Evolutionary conservation across 1,284 basidiomycete species (phyloP).

Genomic region (Tilletia setariae): DNA sequence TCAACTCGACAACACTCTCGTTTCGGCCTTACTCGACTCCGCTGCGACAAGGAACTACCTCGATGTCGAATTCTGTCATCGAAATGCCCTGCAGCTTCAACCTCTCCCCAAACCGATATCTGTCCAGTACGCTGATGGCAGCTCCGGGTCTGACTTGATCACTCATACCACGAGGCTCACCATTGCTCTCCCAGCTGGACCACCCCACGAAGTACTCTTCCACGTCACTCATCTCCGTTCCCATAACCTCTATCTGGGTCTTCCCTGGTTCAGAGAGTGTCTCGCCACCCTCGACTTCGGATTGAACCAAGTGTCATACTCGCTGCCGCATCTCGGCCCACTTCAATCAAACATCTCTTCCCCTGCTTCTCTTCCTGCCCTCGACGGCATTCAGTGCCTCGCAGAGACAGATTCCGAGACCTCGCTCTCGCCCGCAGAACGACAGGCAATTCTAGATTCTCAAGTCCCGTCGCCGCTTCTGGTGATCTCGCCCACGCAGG

Average conservation of each 20-base stretch:
- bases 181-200: background rate
- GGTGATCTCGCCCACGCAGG: no score
- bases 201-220: background rate
- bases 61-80: background rate
- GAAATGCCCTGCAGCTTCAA: background rate
- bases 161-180: background rate
- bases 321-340: background rate
- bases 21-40: background rate
- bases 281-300: slow-evolving; percentile 1
- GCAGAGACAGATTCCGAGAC: no score
- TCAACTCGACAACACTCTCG: background rate
- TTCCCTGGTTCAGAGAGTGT: background rate
- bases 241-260: slow-evolving; percentile 2
- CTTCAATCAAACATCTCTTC: no score
- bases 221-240: slow-evolving; percentile 5
- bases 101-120: background rate
- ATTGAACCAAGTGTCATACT: background rate
- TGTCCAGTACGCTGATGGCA: no score
- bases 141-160: no score
- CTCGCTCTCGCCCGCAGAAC: no score
- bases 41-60: background rate
- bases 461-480: no score
- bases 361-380: no score
- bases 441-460: no score
- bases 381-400: no score